These are phyloP conservation scores for Bretschneidera sinensis DNA, from an alignment of 345 rosid genomes.

Conservation along the genomic window DNA sequence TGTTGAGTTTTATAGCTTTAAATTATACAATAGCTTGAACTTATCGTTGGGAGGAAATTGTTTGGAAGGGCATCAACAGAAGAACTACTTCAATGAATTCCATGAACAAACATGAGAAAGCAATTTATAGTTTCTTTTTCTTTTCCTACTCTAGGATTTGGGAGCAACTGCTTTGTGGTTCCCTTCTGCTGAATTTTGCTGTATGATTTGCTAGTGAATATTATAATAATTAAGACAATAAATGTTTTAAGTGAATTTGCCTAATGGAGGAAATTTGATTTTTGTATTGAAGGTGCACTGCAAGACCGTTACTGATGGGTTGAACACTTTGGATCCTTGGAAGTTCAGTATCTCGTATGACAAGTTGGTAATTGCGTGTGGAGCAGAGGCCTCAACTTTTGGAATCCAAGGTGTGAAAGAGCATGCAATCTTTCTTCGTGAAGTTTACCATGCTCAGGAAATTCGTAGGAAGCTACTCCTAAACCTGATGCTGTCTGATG, in stretches of 20 bases:
- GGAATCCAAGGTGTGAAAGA: conserved; percentile 77
- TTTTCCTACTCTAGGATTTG: no score
- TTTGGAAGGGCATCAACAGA: no score
- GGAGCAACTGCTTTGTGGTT: no score
- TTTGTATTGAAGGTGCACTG: conserved; percentile 56
- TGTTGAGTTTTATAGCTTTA: no score
- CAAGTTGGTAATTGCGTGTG: conserved; percentile 76
- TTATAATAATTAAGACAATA: no score
- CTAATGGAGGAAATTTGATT: not conserved
- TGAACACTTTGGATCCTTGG: conserved; percentile 52
- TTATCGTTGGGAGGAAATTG: no score
- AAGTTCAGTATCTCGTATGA: conserved; percentile 76
- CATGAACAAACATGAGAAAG: no score
- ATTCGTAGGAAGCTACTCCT: conserved; percentile 83
- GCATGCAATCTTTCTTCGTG: conserved; percentile 77
- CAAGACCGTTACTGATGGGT: conserved; percentile 71
- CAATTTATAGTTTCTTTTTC: no score
- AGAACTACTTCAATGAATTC: no score
- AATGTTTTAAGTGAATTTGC: not conserved
- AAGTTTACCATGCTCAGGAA: conserved; percentile 94
- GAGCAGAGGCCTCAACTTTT: conserved; percentile 84
- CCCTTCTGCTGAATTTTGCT: no score
- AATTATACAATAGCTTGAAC: no score
- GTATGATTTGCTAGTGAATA: not conserved
- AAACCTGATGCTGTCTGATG: conserved; percentile 92